Conservation (phyloP, 352 stramenopile genomes). For the Phytophthora sp. region DNA sequence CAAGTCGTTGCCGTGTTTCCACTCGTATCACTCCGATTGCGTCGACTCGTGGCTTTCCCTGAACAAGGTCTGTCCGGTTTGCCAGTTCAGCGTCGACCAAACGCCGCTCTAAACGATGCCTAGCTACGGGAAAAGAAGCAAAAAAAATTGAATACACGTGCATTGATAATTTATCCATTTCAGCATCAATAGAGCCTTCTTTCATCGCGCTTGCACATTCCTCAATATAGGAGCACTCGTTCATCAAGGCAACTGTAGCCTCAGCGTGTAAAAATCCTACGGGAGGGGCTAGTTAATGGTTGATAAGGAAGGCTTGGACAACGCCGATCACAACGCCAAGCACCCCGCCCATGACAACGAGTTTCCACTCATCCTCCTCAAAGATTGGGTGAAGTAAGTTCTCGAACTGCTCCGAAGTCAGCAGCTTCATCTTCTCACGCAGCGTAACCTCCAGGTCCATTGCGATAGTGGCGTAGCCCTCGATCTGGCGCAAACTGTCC, state of each 20-base stretch:
- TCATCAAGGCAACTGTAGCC: slow-evolving; percentile 1
- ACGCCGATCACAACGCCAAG: slow-evolving; percentile 93
- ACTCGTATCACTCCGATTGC: slow-evolving; percentile 94
- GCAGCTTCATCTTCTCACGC: slow-evolving; percentile 91
- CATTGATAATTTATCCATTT: slow-evolving; percentile 65
- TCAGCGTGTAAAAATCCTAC: no score
- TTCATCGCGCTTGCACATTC: slow-evolving; percentile 14
- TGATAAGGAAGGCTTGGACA: slow-evolving; percentile 92
- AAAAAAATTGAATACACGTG: slow-evolving; percentile 44
- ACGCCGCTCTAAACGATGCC: slow-evolving; percentile 23
- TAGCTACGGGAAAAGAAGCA: slow-evolving; percentile 8
- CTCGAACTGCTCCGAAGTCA: slow-evolving; percentile 93
- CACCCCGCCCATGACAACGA: slow-evolving; percentile 96
- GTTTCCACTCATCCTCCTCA: slow-evolving; percentile 98
- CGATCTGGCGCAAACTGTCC: slow-evolving; percentile 89
- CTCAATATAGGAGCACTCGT: no score
- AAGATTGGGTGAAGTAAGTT: slow-evolving; percentile 97
- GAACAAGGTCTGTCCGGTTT: slow-evolving; percentile 92
- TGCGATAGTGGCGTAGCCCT: slow-evolving; percentile 92
- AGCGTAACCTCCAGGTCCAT: slow-evolving; percentile 93
- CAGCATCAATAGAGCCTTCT: slow-evolving; percentile 12
- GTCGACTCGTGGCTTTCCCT: slow-evolving; percentile 93
- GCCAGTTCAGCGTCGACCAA: slow-evolving; percentile 85
- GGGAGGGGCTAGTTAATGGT: slow-evolving; percentile 55
- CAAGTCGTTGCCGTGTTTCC: slow-evolving; percentile 93